Evolutionary conservation across 139 green algal species (phyloP).

Genomic region (Chlamydomonas eustigma): DNA sequence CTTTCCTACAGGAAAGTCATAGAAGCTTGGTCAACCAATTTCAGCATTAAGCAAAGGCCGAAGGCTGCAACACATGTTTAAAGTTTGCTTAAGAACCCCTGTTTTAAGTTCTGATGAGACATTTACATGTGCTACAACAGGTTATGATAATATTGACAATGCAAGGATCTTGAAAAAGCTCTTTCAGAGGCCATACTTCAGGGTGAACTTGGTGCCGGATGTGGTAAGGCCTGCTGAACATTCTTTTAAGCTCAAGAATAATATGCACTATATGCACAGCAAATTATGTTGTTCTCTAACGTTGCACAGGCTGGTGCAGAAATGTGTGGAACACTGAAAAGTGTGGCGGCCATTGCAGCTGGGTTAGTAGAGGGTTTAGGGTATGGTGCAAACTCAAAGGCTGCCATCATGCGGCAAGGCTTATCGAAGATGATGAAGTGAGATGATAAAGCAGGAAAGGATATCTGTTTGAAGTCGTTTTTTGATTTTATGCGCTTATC

Average conservation of each 20-base stretch:
- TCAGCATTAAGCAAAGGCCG: too few species aligned
- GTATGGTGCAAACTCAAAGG: conserved; percentile 62
- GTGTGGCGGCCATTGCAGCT: conserved; percentile 69
- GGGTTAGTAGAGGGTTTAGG: conserved; percentile 71
- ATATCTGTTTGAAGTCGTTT: too few species aligned
- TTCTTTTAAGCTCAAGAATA: background rate
- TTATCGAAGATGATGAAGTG: conserved; percentile 56
- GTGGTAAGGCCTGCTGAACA: background rate
- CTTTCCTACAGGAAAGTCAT: too few species aligned
- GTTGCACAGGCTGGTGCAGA: conserved; percentile 23
- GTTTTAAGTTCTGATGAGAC: too few species aligned
- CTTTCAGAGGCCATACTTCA: conserved; percentile 43
- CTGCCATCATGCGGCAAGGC: conserved; percentile 61
- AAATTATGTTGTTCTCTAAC: too few species aligned
- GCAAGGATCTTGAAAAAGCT: conserved; percentile 10
- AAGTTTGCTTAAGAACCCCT: too few species aligned
- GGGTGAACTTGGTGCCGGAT: conserved; percentile 51
- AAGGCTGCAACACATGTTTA: too few species aligned
- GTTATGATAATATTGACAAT: conserved; percentile 11
- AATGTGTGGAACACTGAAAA: conserved; percentile 79
- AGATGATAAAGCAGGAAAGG: background rate
- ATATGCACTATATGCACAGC: too few species aligned
- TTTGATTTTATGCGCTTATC: too few species aligned
- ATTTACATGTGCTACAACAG: background rate
- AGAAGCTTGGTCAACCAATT: too few species aligned